Conservation (phyloP, 257 asterid species). For the Echites panduratus region DNA sequence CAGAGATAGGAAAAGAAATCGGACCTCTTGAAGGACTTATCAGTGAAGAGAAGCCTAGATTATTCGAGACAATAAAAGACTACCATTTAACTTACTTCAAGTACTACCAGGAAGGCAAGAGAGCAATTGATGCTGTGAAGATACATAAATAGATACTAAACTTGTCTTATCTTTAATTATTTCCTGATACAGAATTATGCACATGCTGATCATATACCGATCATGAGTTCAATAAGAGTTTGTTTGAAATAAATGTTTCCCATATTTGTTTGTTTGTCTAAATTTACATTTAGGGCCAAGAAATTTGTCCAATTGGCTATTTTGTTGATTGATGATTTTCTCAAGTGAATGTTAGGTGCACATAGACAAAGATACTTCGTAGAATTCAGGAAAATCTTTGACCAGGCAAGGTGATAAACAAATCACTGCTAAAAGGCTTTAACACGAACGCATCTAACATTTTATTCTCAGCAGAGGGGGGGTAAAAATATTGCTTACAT, state of each 20-base stretch:
- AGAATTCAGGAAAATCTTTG: not conserved
- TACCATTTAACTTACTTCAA: constrained; percentile 25
- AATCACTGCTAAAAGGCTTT: not conserved
- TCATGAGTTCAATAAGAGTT: too few species aligned
- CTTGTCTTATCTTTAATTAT: not conserved
- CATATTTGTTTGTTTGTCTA: not conserved
- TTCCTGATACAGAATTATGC: not conserved
- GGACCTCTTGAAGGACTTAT: constrained; percentile 34
- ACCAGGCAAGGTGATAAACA: not conserved
- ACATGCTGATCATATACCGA: not conserved
- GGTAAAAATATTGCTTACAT: not conserved
- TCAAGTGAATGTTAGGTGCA: not conserved
- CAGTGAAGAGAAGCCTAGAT: constrained; percentile 27
- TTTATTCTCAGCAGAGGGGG: not conserved
- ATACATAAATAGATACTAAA: not conserved
- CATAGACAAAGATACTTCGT: too few species aligned
- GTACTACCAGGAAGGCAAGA: constrained; percentile 30
- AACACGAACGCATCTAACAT: not conserved
- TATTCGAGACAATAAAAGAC: constrained; percentile 28
- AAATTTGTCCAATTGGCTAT: not conserved
- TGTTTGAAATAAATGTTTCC: not conserved
- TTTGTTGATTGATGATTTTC: not conserved
- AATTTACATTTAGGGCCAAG: not conserved
- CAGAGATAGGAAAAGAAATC: constrained; percentile 28
- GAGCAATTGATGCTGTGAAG: constrained; percentile 37